phyloP scores from a whole-genome alignment of 352 stramenopile genomes.

The Hyaloperonospora arabidopsidis region DNA sequence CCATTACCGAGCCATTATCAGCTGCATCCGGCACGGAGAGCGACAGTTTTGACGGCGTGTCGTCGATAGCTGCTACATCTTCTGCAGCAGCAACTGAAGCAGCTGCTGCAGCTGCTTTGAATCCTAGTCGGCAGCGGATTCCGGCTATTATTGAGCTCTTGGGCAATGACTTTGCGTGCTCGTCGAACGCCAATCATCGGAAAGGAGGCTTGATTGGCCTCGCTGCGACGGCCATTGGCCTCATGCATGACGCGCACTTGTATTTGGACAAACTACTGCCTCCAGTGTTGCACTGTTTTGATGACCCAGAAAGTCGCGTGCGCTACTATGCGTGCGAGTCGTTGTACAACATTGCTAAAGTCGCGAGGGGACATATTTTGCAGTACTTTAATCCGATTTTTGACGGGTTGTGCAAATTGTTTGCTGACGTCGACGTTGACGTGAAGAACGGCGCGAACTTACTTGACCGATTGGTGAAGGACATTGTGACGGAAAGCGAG shows the following conservation, averaged over 20 bases:
- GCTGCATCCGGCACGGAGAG: constrained; percentile 17
- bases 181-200: constrained; percentile 97
- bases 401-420: constrained; percentile 93
- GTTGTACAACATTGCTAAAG: constrained; percentile 99
- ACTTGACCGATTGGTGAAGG: constrained; percentile 91
- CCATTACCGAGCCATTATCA: constrained; percentile 5
- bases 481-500: constrained; percentile 98
- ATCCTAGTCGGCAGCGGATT: constrained; percentile 74
- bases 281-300: constrained; percentile 98
- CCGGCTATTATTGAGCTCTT: constrained; percentile 94
- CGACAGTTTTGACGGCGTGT: constrained; percentile 19
- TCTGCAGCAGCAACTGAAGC: too few relatives aligned
- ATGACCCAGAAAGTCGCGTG: constrained; percentile 96
- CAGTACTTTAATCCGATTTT: constrained; percentile 99
- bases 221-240: constrained; percentile 94
- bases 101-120: constrained; percentile 7
- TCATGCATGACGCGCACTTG: constrained; percentile 89
- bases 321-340: constrained; percentile 99
- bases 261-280: constrained; percentile 93
- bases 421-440: constrained; percentile 98
- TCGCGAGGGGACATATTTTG: constrained; percentile 90
- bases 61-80: constrained; percentile 4
- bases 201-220: constrained; percentile 98
- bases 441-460: constrained; percentile 96
- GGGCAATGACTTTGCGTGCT: constrained; percentile 96